These are phyloP conservation scores for Dothistroma septosporum DNA, from an alignment of 2,329 filamentous ascomycete species.

Conservation along the genomic window DNA sequence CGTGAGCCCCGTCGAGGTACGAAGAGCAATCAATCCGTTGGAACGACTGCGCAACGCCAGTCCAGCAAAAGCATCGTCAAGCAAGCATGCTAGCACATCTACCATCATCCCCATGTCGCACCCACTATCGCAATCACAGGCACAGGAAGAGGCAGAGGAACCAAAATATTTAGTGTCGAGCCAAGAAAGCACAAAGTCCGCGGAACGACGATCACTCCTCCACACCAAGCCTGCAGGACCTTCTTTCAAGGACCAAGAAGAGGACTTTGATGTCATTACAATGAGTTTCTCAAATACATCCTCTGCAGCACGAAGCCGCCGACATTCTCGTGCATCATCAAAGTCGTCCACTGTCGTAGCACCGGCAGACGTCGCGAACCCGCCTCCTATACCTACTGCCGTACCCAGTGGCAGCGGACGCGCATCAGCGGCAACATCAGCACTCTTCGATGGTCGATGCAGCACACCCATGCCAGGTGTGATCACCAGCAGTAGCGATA, in stretches of 20 bases:
- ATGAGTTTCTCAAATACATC: slow-evolving; percentile 22
- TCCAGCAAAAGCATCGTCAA: not conserved
- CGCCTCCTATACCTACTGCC: not conserved
- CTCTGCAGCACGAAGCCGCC: slow-evolving; percentile 7
- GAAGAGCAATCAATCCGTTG: slow-evolving; percentile 8
- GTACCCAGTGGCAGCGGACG: not conserved
- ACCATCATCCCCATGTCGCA: not conserved
- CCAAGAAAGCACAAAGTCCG: not conserved
- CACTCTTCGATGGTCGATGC: not conserved
- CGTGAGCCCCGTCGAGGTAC: slow-evolving; percentile 12
- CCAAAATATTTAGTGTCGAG: not conserved
- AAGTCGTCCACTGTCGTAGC: not conserved
- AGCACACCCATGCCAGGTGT: not conserved
- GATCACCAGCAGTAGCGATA: not conserved
- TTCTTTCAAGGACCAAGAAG: not conserved
- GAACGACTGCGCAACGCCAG: slow-evolving; percentile 10
- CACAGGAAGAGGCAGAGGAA: not conserved
- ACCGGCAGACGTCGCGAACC: not conserved
- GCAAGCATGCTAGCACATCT: not conserved
- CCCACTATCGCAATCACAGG: not conserved
- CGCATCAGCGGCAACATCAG: not conserved
- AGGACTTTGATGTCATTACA: slow-evolving; percentile 23
- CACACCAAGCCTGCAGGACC: not conserved
- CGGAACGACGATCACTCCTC: slow-evolving; percentile 9
- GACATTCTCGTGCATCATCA: not conserved